Evolutionary conservation across 805 yeast genomes (phyloP).

Genomic region (Suhomyces xylopsoci): DNA sequence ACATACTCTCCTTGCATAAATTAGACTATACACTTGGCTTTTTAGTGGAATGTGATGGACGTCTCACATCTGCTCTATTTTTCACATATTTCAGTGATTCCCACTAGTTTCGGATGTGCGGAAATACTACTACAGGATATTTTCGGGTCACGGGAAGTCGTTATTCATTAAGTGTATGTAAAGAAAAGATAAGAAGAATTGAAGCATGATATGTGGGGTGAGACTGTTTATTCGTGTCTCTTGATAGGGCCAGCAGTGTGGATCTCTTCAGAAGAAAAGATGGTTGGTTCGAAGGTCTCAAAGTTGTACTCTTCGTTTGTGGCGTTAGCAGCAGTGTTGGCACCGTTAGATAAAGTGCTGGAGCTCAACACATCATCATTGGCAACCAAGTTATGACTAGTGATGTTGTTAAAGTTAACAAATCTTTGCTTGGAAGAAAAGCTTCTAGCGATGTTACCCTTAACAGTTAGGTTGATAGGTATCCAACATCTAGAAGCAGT

Average conservation of each 20-base stretch:
- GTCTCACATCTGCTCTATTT: neutral
- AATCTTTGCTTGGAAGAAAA: conserved; percentile 37
- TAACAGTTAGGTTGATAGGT: conserved; percentile 21
- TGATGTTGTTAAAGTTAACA: conserved; percentile 31
- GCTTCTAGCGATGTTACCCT: conserved; percentile 18
- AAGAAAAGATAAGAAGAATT: conserved; percentile 1
- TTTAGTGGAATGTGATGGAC: neutral
- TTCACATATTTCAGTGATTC: neutral
- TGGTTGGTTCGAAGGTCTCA: conserved; percentile 37
- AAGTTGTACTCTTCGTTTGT: conserved; percentile 19
- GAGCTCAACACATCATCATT: conserved; percentile 30
- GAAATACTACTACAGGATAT: neutral
- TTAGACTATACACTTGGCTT: neutral
- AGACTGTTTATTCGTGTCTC: conserved; percentile 18
- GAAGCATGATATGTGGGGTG: conserved; percentile 5
- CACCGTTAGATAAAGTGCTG: conserved; percentile 11
- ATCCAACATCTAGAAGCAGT: conserved; percentile 46
- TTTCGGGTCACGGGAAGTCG: neutral
- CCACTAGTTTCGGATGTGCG: neutral
- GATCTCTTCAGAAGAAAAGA: conserved; percentile 40
- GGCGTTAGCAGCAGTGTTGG: conserved; percentile 12
- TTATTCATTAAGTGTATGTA: conserved; percentile 1
- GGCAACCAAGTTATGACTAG: conserved; percentile 30
- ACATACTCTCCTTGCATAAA: neutral
- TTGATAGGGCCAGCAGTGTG: conserved; percentile 42